Evolutionary conservation across 225 moss, liverwort and hornwort genomes (phyloP).

Genomic region (Asterella californica): DNA sequence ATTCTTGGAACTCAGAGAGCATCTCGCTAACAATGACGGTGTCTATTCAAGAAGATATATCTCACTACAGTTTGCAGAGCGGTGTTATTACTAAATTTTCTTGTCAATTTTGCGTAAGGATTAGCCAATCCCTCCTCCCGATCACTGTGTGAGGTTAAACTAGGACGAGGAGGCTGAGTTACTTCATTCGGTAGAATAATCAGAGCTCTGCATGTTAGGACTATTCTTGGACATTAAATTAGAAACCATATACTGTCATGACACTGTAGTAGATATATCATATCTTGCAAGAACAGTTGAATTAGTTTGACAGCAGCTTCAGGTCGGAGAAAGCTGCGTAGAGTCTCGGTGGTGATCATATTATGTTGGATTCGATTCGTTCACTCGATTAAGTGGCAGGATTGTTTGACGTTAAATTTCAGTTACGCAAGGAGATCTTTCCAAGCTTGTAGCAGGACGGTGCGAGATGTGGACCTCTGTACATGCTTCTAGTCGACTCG

Average conservation of each 20-base stretch:
- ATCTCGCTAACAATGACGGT: neutral
- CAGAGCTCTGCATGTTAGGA: slow-evolving; percentile 13
- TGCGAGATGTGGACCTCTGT: neutral
- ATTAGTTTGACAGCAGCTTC: neutral
- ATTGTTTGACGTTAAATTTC: neutral
- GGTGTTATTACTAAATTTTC: slow-evolving; percentile 11
- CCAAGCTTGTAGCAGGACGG: neutral
- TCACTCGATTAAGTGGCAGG: neutral
- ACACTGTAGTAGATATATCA: slow-evolving; percentile 19
- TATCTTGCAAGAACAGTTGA: neutral
- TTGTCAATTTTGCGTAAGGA: slow-evolving; percentile 30
- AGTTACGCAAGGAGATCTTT: neutral
- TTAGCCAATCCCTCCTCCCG: neutral
- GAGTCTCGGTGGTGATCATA: neutral
- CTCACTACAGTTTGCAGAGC: slow-evolving; percentile 17
- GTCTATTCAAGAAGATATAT: slow-evolving; percentile 21
- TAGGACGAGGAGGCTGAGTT: slow-evolving; percentile 6
- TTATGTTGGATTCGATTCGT: neutral
- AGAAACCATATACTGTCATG: neutral
- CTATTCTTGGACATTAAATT: neutral
- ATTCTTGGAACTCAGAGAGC: neutral
- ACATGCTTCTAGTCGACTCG: neutral
- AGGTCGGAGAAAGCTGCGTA: neutral
- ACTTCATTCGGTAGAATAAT: slow-evolving; percentile 17
- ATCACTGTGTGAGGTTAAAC: neutral